A percentile compares a stretch with the other conserved stretches of the same genome.
Conservation (phyloP, 257 asterid species). For the Paulownia fortunei region DNA sequence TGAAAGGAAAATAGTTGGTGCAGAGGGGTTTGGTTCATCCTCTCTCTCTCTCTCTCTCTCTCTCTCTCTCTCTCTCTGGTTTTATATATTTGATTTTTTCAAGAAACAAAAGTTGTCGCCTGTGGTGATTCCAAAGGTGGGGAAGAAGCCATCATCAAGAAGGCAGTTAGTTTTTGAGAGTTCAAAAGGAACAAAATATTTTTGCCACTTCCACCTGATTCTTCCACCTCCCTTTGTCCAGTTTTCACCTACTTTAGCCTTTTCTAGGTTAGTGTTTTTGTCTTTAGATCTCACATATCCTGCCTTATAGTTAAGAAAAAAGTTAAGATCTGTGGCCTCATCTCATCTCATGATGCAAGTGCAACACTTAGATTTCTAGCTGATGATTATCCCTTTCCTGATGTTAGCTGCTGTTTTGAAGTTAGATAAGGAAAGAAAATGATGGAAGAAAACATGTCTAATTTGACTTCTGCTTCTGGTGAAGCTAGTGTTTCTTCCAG, state of each 20-base stretch:
- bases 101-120: constrained; percentile 61
- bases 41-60: too few relatives aligned
- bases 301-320: constrained; percentile 44
- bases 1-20: constrained; percentile 22
- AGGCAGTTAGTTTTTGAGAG: constrained; percentile 40
- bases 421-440: constrained; percentile 30
- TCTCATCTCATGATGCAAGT: constrained; percentile 40
- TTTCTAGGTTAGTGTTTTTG: constrained; percentile 57
- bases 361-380: constrained; percentile 11
- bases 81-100: constrained; percentile 28
- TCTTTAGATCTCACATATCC: constrained; percentile 61
- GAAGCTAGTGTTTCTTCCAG: constrained; percentile 84
- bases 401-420: background rate
- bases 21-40: constrained; percentile 1
- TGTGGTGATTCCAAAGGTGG: constrained; percentile 77
- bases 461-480: constrained; percentile 83
- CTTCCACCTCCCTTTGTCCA: constrained; percentile 51
- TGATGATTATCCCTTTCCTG: constrained; percentile 29
- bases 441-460: constrained; percentile 90
- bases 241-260: constrained; percentile 56
- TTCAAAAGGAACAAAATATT: constrained; percentile 42
- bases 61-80: constrained; percentile 25
- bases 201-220: constrained; percentile 27
- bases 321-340: constrained; percentile 47
- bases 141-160: constrained; percentile 54